Evolutionary conservation across 2,329 filamentous ascomycete genomes (phyloP), one percentile per base, ranked within the genome.

Genomic region (Cladophialophora yegresii): DNA sequence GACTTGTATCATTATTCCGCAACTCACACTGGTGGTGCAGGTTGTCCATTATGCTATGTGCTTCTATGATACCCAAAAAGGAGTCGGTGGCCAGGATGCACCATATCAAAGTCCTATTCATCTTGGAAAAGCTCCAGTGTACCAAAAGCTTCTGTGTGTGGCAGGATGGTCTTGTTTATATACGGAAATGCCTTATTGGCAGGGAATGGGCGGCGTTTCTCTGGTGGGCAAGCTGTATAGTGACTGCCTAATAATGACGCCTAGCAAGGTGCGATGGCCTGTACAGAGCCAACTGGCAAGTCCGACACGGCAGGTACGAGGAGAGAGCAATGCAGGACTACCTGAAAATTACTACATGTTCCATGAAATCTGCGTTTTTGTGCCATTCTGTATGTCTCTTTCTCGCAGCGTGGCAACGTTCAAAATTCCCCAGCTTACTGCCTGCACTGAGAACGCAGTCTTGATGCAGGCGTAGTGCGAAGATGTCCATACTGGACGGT

Each of bases 41-140:
- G 20, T 20, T 51, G 47, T 51, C 26, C 20, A 28, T 23, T 54
- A 33, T 20, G 51, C 28, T n/a, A 49, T 12, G 30, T 28, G 47
- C 12, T 49, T 51, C 22, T 51, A 59, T 30, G 57, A 51, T 59
- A 59, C 57, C 45, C 57, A 23, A 59, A 33, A 50, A 13, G 22
- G 45, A 51, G 28, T 28, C 40, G 22, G 30, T 10, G 20, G 30
- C 20, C 30, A 36, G 33, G 57, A 13, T 1, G 47, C 47, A 13
- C 30, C 5, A 23, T 32, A 45, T 49, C 22, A 50, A 9, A 43
- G 16, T 43, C 36, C 36, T 43, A 8, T n/a, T 43, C 36, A 6
- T 36, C 26, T 20, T 40, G 30, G 28, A 32, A 49, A 45, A 16
- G 30, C 30, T 12, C 20, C 30, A 45, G 20, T 33, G 22, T 58